A percentile compares a stretch with the other conserved stretches of the same genome.
Evolutionary conservation across 2,329 filamentous ascomycete species (phyloP).

Genomic region (Fusarium euwallaceae): DNA sequence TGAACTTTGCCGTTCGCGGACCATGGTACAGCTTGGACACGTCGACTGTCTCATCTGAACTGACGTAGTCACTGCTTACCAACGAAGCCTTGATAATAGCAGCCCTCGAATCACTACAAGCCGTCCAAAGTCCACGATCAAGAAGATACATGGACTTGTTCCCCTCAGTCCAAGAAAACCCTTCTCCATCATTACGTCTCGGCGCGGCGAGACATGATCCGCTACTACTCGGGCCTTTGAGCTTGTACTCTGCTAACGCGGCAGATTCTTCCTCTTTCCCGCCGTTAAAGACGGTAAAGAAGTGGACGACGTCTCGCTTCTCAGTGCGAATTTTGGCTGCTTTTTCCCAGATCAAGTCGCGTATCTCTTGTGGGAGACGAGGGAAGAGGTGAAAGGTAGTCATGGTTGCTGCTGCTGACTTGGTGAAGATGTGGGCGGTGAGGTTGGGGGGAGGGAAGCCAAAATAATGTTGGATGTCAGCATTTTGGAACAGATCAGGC

Average conservation of each 20-base stretch:
- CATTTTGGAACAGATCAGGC: no score
- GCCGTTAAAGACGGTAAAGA: conserved; percentile 9
- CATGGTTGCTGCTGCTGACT: background rate
- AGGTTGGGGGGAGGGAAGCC: background rate
- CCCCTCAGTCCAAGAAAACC: background rate
- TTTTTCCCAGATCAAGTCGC: background rate
- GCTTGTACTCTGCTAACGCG: background rate
- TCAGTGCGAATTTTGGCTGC: background rate
- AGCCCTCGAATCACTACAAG: background rate
- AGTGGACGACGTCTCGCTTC: background rate
- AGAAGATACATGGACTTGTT: conserved; percentile 1
- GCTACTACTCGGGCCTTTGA: background rate
- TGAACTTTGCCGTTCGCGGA: background rate
- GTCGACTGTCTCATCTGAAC: background rate
- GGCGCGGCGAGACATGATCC: conserved; percentile 2
- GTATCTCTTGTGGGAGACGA: background rate
- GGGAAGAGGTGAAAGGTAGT: background rate
- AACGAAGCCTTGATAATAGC: background rate
- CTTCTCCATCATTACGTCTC: background rate
- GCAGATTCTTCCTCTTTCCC: background rate
- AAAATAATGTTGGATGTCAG: background rate
- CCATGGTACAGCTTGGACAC: background rate
- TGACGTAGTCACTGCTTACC: background rate
- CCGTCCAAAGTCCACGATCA: background rate
- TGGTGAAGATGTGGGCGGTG: background rate